phyloP scores from a whole-genome alignment of 2,329 filamentous ascomycete species.

The Pseudogymnoascus sp. region DNA sequence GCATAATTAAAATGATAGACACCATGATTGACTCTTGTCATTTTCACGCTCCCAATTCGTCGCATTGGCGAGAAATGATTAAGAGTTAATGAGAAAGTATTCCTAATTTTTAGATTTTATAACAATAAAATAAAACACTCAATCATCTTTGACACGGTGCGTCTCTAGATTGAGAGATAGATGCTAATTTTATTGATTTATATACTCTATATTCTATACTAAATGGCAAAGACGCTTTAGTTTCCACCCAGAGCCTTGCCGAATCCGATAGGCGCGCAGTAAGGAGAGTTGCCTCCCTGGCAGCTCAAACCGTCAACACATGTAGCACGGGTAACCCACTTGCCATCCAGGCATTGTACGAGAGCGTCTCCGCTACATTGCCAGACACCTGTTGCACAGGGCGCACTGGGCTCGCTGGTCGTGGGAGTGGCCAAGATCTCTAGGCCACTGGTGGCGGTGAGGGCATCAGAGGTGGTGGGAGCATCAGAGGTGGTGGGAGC shows the following conservation, averaged over 20 bases:
- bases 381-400: background rate
- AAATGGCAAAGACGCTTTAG: background rate
- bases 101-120: too few relatives aligned
- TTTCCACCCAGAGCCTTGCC: background rate
- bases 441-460: background rate
- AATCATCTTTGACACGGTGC: background rate
- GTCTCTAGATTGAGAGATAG: background rate
- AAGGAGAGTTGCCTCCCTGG: background rate
- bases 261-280: background rate
- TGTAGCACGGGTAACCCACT: slow-evolving; percentile 2
- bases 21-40: too few relatives aligned
- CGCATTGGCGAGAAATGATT: too few relatives aligned
- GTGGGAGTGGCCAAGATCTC: background rate
- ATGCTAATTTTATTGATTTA: background rate
- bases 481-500: background rate
- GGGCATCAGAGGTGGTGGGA: background rate
- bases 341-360: background rate
- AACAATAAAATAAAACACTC: too few relatives aligned
- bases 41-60: too few relatives aligned
- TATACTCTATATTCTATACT: background rate
- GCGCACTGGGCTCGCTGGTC: background rate
- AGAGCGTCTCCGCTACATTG: background rate
- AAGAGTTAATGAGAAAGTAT: too few relatives aligned
- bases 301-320: background rate
- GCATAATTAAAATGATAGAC: too few relatives aligned